Percentiles rank a stretch among this genome's conserved stretches.
These are phyloP conservation scores for Pulveroboletus sp. DNA, from an alignment of 768 basidiomycete species.

Conservation along the genomic window DNA sequence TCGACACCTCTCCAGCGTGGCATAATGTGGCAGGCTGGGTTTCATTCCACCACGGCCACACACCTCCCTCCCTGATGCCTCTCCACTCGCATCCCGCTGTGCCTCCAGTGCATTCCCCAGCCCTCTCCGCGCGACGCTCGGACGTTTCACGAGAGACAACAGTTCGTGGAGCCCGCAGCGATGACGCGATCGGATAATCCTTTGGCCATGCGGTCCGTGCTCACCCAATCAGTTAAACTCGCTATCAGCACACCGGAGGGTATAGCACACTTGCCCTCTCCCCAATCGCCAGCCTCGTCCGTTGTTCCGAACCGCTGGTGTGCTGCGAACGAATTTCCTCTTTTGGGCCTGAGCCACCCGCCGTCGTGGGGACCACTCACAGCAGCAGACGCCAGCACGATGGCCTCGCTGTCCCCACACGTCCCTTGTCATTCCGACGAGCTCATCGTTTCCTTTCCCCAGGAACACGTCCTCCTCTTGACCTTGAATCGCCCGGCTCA, in stretches of 20 bases:
- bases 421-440: conserved; percentile 28
- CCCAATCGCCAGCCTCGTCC: too few species aligned
- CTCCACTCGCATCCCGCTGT: too few species aligned
- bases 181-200: conserved; percentile 8
- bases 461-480: conserved; percentile 48
- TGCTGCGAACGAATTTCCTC: conserved; percentile 9
- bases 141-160: conserved; percentile 17
- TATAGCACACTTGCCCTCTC: too few species aligned
- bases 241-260: too few species aligned
- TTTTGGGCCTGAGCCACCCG: background rate
- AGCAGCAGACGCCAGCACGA: background rate
- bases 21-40: too few species aligned
- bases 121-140: conserved; percentile 14
- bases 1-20: too few species aligned
- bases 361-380: too few species aligned
- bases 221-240: too few species aligned
- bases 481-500: conserved; percentile 63
- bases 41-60: too few species aligned
- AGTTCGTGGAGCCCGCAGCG: too few species aligned
- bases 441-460: conserved; percentile 40
- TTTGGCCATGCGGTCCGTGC: background rate
- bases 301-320: background rate
- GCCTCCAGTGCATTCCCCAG: too few species aligned
- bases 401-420: conserved; percentile 11
- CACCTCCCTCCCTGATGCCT: too few species aligned